Conservation (phyloP, 441 rosid genomes). For the Populus hybrid region DNA sequence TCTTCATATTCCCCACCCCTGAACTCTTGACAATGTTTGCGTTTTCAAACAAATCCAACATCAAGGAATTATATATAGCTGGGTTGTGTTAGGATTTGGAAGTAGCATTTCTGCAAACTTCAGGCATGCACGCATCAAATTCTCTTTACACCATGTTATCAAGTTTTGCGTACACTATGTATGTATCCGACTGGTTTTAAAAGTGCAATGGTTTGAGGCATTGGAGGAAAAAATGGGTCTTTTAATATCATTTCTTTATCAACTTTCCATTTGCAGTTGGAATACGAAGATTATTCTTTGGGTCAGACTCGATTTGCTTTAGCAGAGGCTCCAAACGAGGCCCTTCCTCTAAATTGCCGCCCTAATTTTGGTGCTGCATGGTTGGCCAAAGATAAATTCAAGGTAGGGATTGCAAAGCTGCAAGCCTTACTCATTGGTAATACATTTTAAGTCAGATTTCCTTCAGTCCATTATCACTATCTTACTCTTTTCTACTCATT, state of each 20-base stretch:
- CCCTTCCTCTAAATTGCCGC: slow-evolving; percentile 82
- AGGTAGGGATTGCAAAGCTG: slow-evolving; percentile 42
- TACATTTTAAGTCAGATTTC: neutral
- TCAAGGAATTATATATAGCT: neutral
- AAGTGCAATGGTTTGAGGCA: neutral
- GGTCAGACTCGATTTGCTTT: slow-evolving; percentile 60
- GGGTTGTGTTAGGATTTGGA: neutral
- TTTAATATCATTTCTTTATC: neutral
- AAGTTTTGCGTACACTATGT: neutral
- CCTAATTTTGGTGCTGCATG: slow-evolving; percentile 76
- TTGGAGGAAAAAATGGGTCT: neutral
- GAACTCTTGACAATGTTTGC: neutral
- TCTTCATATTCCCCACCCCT: neutral
- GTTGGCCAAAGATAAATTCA: slow-evolving; percentile 71
- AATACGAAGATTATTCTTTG: slow-evolving; percentile 63
- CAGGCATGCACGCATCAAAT: neutral
- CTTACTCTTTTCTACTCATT: slow-evolving; percentile 1
- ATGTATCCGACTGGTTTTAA: neutral
- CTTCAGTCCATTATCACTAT: neutral
- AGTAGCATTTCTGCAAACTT: neutral
- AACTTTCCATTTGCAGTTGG: slow-evolving; percentile 47
- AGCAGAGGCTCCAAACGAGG: slow-evolving; percentile 87
- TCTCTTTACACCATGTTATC: neutral
- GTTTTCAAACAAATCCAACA: neutral
- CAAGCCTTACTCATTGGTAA: neutral